Evolutionary conservation across 176 grass and related monocot species (phyloP), one percentile per base, ranked within the genome.

Genomic region (Calamus simplicifolius): DNA sequence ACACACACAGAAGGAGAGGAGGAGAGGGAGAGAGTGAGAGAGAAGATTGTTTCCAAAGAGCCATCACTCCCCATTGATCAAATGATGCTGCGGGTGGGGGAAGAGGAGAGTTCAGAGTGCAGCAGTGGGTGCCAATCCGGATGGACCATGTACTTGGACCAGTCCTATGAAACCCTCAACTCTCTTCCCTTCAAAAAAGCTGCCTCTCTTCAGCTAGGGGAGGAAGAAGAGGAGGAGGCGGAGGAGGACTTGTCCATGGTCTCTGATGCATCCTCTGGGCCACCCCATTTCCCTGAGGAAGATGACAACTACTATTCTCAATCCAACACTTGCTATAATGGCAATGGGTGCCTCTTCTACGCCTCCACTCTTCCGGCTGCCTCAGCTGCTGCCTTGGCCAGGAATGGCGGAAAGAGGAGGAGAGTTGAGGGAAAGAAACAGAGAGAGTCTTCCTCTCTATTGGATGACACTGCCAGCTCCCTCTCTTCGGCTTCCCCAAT

Each of bases 51-150:
- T 8, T 43, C 35, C 35, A 12, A 43, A 10, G 35, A 43, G 8
- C 7, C 8, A 3, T 43, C 12, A 12, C 35, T 43, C 35, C 8
- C 7, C 35, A 43, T 43, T 43, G 35, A 43, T 13, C 35, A 43
- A 43, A 73, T 71, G 77, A 59, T 70, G 75, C 21, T 65, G 65
- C 74, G 70, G 31, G 61, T 75, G 70, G 67, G 80, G 51, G 83
- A 75, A 51, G 56, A 23, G 17, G 69, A 66, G 67, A 83, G 81
- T 63, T 98, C 88, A 25, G 88, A 88, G 59, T 98, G 84, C 80
- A 98, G 88, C 87, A 86, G 94, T 62, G 94, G 93, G 25, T 93
- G 94, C 73, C 94, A 92, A 78, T 98, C 94, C 52, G 94, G 94
- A 53, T 98, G 94, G 94, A 98, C 94, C 27, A 85, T 83, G 67